Evolutionary conservation across 495 filamentous ascomycete genomes (phyloP).

Genomic region (Hapsidospora chrysogenum): DNA sequence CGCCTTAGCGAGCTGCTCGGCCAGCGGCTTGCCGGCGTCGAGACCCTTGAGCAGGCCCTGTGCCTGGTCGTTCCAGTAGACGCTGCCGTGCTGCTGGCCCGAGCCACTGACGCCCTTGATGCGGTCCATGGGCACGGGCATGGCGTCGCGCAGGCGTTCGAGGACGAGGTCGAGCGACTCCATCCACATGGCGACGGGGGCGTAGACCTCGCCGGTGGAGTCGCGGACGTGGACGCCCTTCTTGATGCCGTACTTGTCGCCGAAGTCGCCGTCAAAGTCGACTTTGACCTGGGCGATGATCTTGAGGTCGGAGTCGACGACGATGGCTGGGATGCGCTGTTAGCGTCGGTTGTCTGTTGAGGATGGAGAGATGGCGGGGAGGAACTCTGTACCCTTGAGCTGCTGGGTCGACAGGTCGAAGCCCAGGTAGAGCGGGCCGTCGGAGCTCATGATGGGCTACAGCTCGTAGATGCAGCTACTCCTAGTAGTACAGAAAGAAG

Average conservation of each 20-base stretch:
- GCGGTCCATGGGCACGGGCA: constrained; percentile 45
- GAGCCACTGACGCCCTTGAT: constrained; percentile 79
- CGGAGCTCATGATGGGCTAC: constrained; percentile 22
- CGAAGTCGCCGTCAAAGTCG: constrained; percentile 54
- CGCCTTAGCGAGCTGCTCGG: constrained; percentile 45
- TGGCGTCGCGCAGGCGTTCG: constrained; percentile 48
- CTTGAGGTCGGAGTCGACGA: constrained; percentile 63
- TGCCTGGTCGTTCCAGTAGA: constrained; percentile 70
- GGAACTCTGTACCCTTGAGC: constrained; percentile 51
- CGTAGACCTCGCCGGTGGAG: constrained; percentile 70
- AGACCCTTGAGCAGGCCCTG: constrained; percentile 45
- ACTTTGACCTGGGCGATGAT: constrained; percentile 61
- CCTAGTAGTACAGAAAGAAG: no score
- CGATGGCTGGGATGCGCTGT: constrained; percentile 36
- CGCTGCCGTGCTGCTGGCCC: constrained; percentile 92
- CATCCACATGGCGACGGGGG: constrained; percentile 86
- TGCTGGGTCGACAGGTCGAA: constrained; percentile 96
- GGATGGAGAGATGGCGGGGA: not conserved
- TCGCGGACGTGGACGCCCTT: constrained; percentile 80
- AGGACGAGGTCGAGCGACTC: constrained; percentile 81
- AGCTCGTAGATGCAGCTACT: no score
- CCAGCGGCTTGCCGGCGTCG: constrained; percentile 38
- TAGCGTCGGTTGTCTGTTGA: not conserved
- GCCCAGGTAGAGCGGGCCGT: constrained; percentile 63
- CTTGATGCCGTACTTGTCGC: constrained; percentile 63